A percentile compares a stretch with the other conserved stretches of the same genome.
Evolutionary conservation across 1,284 basidiomycete genomes (phyloP).

Genomic region (Boletus sp.): DNA sequence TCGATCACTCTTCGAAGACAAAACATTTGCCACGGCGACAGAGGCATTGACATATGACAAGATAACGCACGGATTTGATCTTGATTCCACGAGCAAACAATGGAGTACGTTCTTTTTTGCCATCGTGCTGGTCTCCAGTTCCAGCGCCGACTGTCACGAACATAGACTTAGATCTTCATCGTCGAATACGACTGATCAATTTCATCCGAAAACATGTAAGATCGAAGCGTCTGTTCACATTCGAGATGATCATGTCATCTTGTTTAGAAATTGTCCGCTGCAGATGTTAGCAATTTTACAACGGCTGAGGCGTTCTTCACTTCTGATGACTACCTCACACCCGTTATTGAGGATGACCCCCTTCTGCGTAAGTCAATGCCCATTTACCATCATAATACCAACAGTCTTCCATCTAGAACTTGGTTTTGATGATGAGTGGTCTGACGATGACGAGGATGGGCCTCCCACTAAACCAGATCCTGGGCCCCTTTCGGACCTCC

Average conservation of each 20-base stretch:
- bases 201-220: conserved; percentile 76
- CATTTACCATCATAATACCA: background rate
- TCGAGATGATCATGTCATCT: conserved; percentile 1
- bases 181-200: conserved; percentile 82
- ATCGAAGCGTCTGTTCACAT: conserved; percentile 23
- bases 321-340: conserved; percentile 79
- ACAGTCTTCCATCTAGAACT: conserved; percentile 47
- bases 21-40: conserved; percentile 59
- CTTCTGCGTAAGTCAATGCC: conserved; percentile 70
- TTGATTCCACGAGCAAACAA: conserved; percentile 52
- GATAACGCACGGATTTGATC: conserved; percentile 61
- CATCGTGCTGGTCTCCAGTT: background rate
- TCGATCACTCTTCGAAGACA: conserved; percentile 82
- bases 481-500: conserved; percentile 39
- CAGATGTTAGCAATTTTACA: conserved; percentile 50
- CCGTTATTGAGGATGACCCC: conserved; percentile 82
- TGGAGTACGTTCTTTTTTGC: conserved; percentile 51
- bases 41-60: conserved; percentile 72
- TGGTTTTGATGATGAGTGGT: conserved; percentile 73
- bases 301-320: conserved; percentile 66
- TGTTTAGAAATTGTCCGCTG: conserved; percentile 54
- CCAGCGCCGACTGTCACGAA: conserved; percentile 9
- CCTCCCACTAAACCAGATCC: conserved; percentile 22
- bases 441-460: conserved; percentile 57
- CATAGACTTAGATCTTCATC: conserved; percentile 65